Conservation (phyloP, 2,329 filamentous ascomycete genomes). For the Aspergillus fischeri region DNA sequence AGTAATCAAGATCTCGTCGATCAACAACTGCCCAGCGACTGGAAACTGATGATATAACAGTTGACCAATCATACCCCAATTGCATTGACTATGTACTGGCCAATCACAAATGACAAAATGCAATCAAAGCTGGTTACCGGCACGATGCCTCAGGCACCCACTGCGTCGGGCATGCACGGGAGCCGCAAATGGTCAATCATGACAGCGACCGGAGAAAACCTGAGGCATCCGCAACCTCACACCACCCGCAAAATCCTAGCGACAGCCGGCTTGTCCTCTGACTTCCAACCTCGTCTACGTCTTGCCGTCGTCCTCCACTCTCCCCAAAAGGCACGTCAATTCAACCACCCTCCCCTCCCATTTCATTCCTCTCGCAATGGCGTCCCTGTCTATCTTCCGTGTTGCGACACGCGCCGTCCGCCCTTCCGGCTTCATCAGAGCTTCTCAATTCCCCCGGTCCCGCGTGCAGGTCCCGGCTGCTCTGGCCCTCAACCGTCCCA, state of each 20-base stretch:
- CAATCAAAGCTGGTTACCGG: conserved; percentile 14
- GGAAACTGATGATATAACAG: too few relatives aligned
- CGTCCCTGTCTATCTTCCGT: conserved; percentile 66
- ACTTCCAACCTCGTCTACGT: conserved; percentile 22
- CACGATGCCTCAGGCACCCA: conserved; percentile 25
- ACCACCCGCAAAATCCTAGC: conserved; percentile 39
- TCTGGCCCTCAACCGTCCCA: conserved; percentile 56
- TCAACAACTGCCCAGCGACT: too few relatives aligned
- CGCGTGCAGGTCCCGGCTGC: conserved; percentile 55
- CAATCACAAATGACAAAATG: conserved; percentile 25
- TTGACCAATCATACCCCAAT: conserved; percentile 8
- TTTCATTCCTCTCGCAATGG: conserved; percentile 48
- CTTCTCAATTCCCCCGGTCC: conserved; percentile 55
- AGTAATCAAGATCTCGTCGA: too few relatives aligned
- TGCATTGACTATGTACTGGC: conserved; percentile 3
- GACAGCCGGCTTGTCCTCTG: conserved; percentile 17
- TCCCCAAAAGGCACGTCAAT: conserved; percentile 17
- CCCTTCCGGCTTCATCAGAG: conserved; percentile 59
- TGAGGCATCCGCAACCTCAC: conserved; percentile 28
- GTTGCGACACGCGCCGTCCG: conserved; percentile 64
- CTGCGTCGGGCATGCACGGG: conserved; percentile 18
- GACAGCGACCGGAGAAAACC: conserved; percentile 10
- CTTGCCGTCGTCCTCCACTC: conserved; percentile 11
- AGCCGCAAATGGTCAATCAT: conserved; percentile 13
- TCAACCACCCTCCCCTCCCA: conserved; percentile 23